Conservation (phyloP, 805 yeast species). For the Saccharomycopsis babjevae region DNA sequence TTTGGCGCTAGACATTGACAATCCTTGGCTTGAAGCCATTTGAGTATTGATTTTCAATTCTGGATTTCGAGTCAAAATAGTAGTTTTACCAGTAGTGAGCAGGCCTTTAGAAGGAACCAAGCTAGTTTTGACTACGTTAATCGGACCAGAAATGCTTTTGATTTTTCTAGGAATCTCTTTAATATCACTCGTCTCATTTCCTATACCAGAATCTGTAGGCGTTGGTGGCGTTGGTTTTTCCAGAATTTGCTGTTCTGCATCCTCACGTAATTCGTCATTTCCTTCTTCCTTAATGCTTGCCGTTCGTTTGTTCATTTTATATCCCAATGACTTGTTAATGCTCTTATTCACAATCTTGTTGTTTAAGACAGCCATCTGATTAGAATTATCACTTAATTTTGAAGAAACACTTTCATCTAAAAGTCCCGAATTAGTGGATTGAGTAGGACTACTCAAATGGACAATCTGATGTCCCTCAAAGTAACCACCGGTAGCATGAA, state of each 20-base stretch:
- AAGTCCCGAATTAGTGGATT: neutral
- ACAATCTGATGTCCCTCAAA: neutral
- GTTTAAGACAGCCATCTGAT: neutral
- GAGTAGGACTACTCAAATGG: neutral
- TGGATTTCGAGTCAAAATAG: neutral
- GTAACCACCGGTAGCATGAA: neutral
- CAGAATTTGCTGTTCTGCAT: neutral
- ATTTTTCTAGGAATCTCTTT: neutral
- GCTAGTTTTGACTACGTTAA: slow-evolving; percentile 9
- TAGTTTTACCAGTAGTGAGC: neutral
- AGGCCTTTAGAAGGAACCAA: neutral
- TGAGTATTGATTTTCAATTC: neutral
- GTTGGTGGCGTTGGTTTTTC: neutral
- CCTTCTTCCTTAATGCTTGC: neutral
- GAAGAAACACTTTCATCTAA: neutral
- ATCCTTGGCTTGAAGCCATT: neutral
- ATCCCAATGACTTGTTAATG: neutral
- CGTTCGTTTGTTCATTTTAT: neutral
- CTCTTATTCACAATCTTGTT: neutral
- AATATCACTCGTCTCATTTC: neutral
- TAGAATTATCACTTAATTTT: neutral
- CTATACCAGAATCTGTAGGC: neutral
- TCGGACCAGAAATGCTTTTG: slow-evolving; percentile 7
- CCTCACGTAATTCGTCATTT: neutral
- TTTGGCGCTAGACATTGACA: neutral